Base-by-base conservation (phyloP, 1,284 basidiomycete species). In the Laetiporus sulphureus region DNA sequence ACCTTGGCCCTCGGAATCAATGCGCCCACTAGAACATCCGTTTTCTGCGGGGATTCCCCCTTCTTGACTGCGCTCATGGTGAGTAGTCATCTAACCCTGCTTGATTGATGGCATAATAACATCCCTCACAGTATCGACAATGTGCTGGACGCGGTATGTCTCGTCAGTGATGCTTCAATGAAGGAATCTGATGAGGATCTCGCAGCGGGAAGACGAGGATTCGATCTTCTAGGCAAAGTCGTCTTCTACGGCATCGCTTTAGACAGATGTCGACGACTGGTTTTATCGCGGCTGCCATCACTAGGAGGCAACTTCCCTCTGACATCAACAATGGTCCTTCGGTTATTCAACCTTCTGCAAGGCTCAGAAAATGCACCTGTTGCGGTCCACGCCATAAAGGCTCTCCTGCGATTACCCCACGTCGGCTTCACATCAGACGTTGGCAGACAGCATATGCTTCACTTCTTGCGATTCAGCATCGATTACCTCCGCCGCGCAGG, bases 1-100 rank as follows among this genome's bases (percentile, higher is more conserved):
- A 82, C 82, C 3, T 63, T 85, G 39, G 82, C 83, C 2, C 62
- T 86, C 8, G 83, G 83, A 45, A 86, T 85, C 56, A 86, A 85
- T 51, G 81, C 80, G 0, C 82, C 82, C 0, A 70, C 79, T 0
- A 81, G 72, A 50, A 80, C 82, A 0, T 67, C 73, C 1, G 69
- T 84, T 7, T 86, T 85, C 54, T 75, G 72, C 42, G 81, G 77
- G 0, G 82, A 85, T 57, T 83, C 79, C 0, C 74, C 79, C 4
- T 79, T 53, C 53, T 53, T 85, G 32, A 83, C 79, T 4, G 75
- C 81, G 0, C 66, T 84, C 11, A 77, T 73, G 71, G 77, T 77
- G 50, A 18, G 67, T 55, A 35, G 35, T 32, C 11, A 36, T 13
- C 16, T 7, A 7, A 8, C 24, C 34, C 18, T 38, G 7, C 7